Conservation (phyloP, 108 stramenopile species). For the Nitzschia sp. region DNA sequence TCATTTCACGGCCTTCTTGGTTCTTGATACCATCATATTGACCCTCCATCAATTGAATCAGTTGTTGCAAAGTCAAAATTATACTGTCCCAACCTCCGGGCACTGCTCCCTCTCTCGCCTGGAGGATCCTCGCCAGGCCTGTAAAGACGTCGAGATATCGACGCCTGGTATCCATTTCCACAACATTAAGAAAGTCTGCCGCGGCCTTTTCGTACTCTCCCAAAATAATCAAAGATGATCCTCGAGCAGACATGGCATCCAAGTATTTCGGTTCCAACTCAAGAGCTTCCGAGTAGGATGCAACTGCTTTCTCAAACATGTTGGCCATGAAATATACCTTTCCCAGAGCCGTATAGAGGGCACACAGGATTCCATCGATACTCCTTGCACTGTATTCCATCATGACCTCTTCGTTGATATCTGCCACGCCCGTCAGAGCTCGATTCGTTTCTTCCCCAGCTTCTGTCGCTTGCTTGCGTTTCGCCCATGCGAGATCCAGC, state of each 20-base stretch:
- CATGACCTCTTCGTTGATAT: constrained; percentile 58
- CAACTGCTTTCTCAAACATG: constrained; percentile 79
- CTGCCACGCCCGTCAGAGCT: background rate
- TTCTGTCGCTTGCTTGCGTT: constrained; percentile 27
- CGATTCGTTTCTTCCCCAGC: constrained; percentile 26
- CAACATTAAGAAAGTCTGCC: constrained; percentile 53
- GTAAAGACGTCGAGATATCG: constrained; percentile 65
- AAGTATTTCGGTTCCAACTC: constrained; percentile 61
- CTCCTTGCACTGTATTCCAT: constrained; percentile 54
- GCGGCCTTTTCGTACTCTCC: constrained; percentile 70
- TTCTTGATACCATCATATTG: constrained; percentile 9
- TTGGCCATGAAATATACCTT: constrained; percentile 81
- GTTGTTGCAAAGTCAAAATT: constrained; percentile 36
- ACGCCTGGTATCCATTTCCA: constrained; percentile 48
- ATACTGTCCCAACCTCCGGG: constrained; percentile 62
- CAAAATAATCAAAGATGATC: constrained; percentile 65
- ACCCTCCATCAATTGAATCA: constrained; percentile 42
- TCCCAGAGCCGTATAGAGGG: constrained; percentile 53
- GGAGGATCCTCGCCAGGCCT: constrained; percentile 65
- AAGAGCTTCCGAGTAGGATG: constrained; percentile 56
- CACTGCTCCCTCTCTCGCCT: constrained; percentile 65
- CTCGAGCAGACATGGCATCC: constrained; percentile 65
- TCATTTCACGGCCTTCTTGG: constrained; percentile 18
- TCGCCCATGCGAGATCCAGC: constrained; percentile 29
- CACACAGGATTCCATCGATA: constrained; percentile 66